Evolutionary conservation across 176 grass and related monocot genomes (phyloP), one percentile per base, ranked within the genome.

Genomic region (Avena eriantha): DNA sequence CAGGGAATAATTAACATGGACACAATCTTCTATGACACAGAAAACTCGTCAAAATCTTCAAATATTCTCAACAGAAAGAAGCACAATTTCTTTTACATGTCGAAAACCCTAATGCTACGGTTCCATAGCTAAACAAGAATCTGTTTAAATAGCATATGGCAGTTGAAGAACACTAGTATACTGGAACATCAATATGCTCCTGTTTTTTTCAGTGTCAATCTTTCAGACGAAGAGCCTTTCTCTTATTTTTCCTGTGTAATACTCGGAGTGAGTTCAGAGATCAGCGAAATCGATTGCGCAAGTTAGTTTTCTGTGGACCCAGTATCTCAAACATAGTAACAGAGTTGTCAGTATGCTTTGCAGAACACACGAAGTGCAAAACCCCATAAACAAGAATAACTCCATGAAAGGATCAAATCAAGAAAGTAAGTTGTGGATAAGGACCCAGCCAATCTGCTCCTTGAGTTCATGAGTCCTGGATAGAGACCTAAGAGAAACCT

Each of bases 391-490:
- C 33, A 73, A 29, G 4, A 46, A 29, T 10, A 46, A 86, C 53
- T 54, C 46, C 77, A 77, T 48, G 15, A 78, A 91, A 82, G 64
- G 82, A 86, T 64, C 43, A n/a, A 70, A 83, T 72, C 31, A 64
- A 81, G 63, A 88, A 86, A 77, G 78, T 24, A 88, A 92, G 57
- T 56, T 21, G 86, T 49, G 55, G 86, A 86, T 19, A 85, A 80
- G 73, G 90, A 85, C 90, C 86, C 81, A 55, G 73, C 33, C 82
- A 92, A 65, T 64, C 34, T 88, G 36, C 64, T 39, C 72, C 82
- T 71, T 63, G 53, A 77, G 86, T 85, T 85, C 86, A 73, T 76
- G 63, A 80, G 15, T 85, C 58, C 54, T 85, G 49, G 65, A 90
- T 81, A 89, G 89, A 68, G 85, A 88, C 89, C 77, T 22, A 18